These are phyloP conservation scores for Sporothrix luriei DNA, from an alignment of 2,329 filamentous ascomycete species.

Conservation along the genomic window DNA sequence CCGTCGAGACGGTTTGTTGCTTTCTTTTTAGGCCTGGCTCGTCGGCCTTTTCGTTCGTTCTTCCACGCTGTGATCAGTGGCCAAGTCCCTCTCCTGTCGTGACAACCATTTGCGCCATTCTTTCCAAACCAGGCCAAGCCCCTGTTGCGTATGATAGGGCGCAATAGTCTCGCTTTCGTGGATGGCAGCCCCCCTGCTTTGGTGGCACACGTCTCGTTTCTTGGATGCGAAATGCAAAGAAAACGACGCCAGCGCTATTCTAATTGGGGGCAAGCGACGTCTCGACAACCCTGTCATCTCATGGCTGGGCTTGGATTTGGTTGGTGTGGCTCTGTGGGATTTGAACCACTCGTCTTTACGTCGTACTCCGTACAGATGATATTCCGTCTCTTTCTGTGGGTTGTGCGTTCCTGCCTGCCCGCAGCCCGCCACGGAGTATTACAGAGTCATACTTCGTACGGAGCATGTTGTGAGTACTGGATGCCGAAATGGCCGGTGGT, in stretches of 20 bases:
- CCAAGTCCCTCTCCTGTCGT: constrained; percentile 13
- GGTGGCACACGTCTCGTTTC: constrained; percentile 8
- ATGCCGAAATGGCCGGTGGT: not conserved
- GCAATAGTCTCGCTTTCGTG: not conserved
- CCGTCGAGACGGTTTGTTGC: constrained; percentile 5
- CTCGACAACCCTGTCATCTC: constrained; percentile 6
- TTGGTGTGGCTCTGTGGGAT: constrained; percentile 9
- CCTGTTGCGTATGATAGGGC: not conserved
- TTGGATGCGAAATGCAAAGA: constrained; percentile 20
- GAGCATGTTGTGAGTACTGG: too few species aligned
- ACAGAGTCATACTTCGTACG: too few species aligned
- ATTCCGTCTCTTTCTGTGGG: not conserved
- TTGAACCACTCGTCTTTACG: not conserved
- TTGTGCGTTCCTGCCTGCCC: constrained; percentile 12
- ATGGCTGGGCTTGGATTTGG: constrained; percentile 25
- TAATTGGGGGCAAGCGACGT: constrained; percentile 2
- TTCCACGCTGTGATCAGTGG: constrained; percentile 16
- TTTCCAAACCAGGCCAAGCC: not conserved
- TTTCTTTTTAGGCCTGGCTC: constrained; percentile 7
- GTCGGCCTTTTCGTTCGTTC: not conserved
- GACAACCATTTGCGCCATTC: not conserved
- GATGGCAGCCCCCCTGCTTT: constrained; percentile 8
- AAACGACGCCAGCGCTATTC: constrained; percentile 22
- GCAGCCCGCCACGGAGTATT: not conserved
- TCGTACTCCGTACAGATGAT: too few species aligned